Evolutionary conservation across 2,329 filamentous ascomycete species (phyloP), one percentile per base, ranked within the genome.

Genomic region (Xylariales sp.): DNA sequence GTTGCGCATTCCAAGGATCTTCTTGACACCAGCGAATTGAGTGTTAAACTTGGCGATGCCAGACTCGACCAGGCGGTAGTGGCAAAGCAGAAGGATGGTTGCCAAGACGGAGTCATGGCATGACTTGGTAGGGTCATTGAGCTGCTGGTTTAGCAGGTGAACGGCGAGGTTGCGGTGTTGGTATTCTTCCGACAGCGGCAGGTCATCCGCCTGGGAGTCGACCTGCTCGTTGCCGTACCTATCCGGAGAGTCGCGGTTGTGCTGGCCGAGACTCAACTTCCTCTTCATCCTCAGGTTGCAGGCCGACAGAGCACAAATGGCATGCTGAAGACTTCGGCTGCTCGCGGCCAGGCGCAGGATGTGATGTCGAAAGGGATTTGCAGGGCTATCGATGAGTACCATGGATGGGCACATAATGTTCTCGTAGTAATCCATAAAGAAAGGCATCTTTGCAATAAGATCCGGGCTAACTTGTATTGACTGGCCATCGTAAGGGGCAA

Each of bases 61-160:
- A 1, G 87, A 93, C 61, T 96, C 90, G 45, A 88, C 93, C 65
- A 95, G 89, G 49, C 94, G 86, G 59, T 95, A 95, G 43, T 96
- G 81, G 57, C 89, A 95, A 4, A 96, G 72, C 7, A 96, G 76
- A 27, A 96, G 74, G 24, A 96, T 79, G 4, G 88, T 95, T 3
- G 88, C 90, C 20, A 96, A 70, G 5, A 93, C 86, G 0, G 88
- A 90, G 59, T 96, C 91, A 50, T 93, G 83, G 38, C 83, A 81
- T 5, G 88, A 85, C 51, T 81, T 81, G 16, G 72, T 68, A 1
- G 83, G 76, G 58, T 95, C 83, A 39, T 87, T 84, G 37, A 97
- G 73, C 57, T 95, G 86, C 52, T 82, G 74, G 56, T 97, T 95
- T 40, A 96, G 72, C 14, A 90, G 76, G 42, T 83, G 78, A 44